Evolutionary conservation across 1,284 basidiomycete species (phyloP), one percentile per base, ranked within the genome.

Genomic region (Boletus calvinii): DNA sequence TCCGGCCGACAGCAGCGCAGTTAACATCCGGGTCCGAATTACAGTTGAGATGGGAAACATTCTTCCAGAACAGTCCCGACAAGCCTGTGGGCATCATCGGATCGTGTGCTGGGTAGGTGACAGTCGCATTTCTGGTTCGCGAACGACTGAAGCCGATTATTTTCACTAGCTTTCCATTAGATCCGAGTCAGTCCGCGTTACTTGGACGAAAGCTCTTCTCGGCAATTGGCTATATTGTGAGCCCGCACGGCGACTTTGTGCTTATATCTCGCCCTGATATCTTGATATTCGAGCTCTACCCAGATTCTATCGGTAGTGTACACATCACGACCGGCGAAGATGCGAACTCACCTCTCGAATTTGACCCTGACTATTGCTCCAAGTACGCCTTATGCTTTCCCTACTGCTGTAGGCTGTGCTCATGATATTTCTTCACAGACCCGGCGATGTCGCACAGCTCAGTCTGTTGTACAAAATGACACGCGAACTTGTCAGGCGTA

Each of bases 401-500:
- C 1, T 13, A 1, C 6, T 37, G 11, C 6, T n/a, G 0, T 22
- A 5, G 22, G 22, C 22, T 5, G 5, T 22, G 6, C 37, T 6
- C 2, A 63, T 39, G 1, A 24, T 11, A 5, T 20, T 31, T 1
- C 22, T 40, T 2, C 6, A 17, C 5, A 64, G 63, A 20, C 18
- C 40, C 2, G 18, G 45, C 7, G 61, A 62, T 29, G 12, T 66
- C 5, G 48, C 40, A 1, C 53, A 48, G 11, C n/a, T 62, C 4
- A 43, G 17, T 18, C 7, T 61, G 8, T 10, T 59, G 29, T 62
- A 66, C 44, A 62, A 62, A 20, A 50, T 49, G 37, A 11, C 41
- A 3, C 62, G 61, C 0, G 61, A 62, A 37, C 49, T 51, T 5
- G 2, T 73, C 3, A 76, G 85, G 18, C 78, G 84, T 2, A 77